Base-by-base conservation (phyloP, 2,329 filamentous ascomycete genomes). In the Ceratocystis lukuohia region DNA sequence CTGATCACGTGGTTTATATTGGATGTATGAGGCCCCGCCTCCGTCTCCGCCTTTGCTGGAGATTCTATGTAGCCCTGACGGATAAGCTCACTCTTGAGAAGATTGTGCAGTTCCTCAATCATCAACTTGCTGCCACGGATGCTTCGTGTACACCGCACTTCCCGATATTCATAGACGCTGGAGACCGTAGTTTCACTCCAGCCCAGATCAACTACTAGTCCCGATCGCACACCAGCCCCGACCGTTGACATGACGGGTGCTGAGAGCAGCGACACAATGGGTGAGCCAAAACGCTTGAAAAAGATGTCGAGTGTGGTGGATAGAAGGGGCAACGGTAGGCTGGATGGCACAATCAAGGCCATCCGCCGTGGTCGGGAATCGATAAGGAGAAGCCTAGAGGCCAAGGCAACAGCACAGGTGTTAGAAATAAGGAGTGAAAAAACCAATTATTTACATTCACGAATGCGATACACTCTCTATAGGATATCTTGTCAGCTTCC, bases 121-220 rank as follows among this genome's bases (percentile, higher is more conserved):
- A 97, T 77, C 67, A 82, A 74, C 72, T 86, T 92, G 68, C 88
- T 91, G 44, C 85, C 91, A 70, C 94, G 82, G 15, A 89, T 80
- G 48, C 84, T 93, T 65, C 89, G 82, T 66, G 80, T 83, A 65
- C 84, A 84, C 17, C 81, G 80, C 1, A 96, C 84, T 74, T 96
- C 91, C 65, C 89, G 86, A 74, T 91, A 96, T 76, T 99, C 94
- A 73, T 92, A 97, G 5, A 97, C 81, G 5, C 87, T 88, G 0
- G 91, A 96, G 25, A 95, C 84, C 0, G 87, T 82, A 0, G 92
- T 96, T 75, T 97, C 94, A 53, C 86, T 82, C 94, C 94, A 99
- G 56, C 93, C 94, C 68, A 99, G 81, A 72, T 99, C 91, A 46
- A 99, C 80, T 0, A 97, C 84, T 53, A 99, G 75, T 0, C 88